Evolutionary conservation across 805 yeast genomes (phyloP), one percentile per base, ranked within the genome.

Genomic region (Candida insectalens): DNA sequence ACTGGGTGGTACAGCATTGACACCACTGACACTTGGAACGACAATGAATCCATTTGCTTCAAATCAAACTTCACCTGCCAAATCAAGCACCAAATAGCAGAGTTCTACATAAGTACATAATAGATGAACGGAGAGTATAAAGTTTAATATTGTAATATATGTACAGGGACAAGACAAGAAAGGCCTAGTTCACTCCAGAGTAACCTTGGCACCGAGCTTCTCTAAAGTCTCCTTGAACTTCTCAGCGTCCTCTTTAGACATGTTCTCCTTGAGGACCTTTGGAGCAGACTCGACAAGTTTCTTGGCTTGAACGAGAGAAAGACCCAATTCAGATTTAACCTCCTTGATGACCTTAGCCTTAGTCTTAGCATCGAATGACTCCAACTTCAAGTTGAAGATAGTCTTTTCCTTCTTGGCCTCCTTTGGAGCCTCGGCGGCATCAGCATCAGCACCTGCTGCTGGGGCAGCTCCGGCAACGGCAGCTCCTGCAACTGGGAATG

Each of bases 291-390:
- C 99, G 38, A 92, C 99, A 46, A 92, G 83, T 67, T 92, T 92
- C 77, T 92, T 92, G 42, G 96, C 83, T 59, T 92, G 97, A 40
- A 92, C 98, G 49, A 92, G 71, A 5, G 95, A 84, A 50, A 92
- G 70, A 12, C 96, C 96, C 52, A 92, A 71, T 54, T 89, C 67
- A 41, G 81, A 71, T 69, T 92, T 92, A 49, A 92, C 94, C 66
- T 92, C 98, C 69, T 92, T 92, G 59, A 92, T 92, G 60, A 92
- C 76, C 80, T 92, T 92, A 40, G 99, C 95, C 71, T 92, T 92
- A 38, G 94, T 63, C 66, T 87, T 88, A 39, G 97, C 75, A 51
- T 92, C 98, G 50, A 92, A 88, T 27, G 89, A 73, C 59, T 89
- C 97, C 53, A 89, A 76, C 66, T 89, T 92, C 57, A 89, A 65